Conservation (phyloP, 75 land plant genomes). For the Sequoia sempervirens region DNA sequence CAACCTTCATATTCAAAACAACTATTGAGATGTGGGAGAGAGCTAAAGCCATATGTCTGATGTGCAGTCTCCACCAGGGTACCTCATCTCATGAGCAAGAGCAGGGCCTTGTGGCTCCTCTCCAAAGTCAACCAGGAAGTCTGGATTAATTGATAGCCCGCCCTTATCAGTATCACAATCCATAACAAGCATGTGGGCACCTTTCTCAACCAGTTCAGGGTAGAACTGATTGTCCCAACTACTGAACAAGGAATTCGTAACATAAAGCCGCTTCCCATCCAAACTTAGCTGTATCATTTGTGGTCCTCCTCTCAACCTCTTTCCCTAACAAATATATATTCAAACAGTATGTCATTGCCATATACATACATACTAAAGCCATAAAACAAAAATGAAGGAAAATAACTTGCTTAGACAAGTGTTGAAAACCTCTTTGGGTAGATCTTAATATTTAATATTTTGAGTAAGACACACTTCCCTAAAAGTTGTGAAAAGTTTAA, state of each 20-base stretch:
- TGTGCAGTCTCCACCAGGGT: conserved; percentile 46
- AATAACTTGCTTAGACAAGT: no score
- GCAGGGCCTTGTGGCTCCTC: conserved; percentile 41
- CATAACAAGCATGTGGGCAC: conserved; percentile 42
- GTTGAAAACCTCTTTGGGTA: neutral
- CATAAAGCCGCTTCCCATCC: conserved; percentile 47
- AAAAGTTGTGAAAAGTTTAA: no score
- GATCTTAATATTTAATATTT: neutral
- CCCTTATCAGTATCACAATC: conserved; percentile 43
- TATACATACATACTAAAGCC: no score
- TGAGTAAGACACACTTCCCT: no score
- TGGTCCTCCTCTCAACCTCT: conserved; percentile 39
- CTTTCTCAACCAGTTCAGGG: conserved; percentile 30
- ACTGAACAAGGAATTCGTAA: conserved; percentile 52
- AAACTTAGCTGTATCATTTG: conserved; percentile 51
- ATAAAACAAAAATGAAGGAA: neutral
- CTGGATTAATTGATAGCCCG: conserved; percentile 24
- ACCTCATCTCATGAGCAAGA: conserved; percentile 45
- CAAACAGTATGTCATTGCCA: conserved; percentile 17
- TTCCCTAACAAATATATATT: conserved; percentile 22
- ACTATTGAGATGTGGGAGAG: neutral
- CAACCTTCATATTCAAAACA: neutral
- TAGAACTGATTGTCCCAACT: conserved; percentile 50
- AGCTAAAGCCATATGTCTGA: conserved; percentile 7
- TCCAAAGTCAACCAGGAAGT: conserved; percentile 39